A percentile compares a stretch with the other conserved stretches of the same genome.
These are phyloP conservation scores for Tulasnella sp. DNA, from an alignment of 768 basidiomycete species.

Conservation along the genomic window DNA sequence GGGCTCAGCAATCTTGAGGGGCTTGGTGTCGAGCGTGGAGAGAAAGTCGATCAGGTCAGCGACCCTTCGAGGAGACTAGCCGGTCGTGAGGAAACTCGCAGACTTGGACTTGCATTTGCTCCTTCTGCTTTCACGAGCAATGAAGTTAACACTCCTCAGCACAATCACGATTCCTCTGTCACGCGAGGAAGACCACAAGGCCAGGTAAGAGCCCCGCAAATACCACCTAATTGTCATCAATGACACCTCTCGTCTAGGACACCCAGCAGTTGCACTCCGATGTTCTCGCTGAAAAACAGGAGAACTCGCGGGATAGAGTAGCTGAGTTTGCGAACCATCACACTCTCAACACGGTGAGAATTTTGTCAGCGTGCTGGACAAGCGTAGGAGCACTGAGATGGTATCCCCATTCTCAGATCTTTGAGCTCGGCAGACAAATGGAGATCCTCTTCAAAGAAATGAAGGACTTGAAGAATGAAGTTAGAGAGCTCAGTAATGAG, in stretches of 20 bases:
- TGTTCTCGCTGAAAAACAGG: not conserved
- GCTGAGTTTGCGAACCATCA: not conserved
- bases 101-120: not conserved
- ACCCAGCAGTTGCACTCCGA: not conserved
- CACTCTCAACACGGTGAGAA: not conserved
- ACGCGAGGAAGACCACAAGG: not conserved
- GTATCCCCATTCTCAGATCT: not conserved
- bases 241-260: not conserved
- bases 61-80: not conserved
- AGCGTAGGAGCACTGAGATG: not conserved
- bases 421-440: not conserved
- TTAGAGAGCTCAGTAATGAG: not conserved
- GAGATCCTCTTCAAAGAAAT: not conserved
- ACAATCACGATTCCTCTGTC: not conserved
- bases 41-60: not conserved
- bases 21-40: slow-evolving; percentile 44
- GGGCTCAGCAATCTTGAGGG: not conserved
- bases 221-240: not conserved
- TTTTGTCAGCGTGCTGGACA: not conserved
- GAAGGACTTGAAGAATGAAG: not conserved
- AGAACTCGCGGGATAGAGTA: not conserved
- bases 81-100: not conserved
- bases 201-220: not conserved
- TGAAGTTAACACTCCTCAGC: not conserved
- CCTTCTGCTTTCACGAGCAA: too few species aligned